These are phyloP conservation scores for Ceratonia siliqua DNA, from an alignment of 306 rosid genomes.

Conservation along the genomic window DNA sequence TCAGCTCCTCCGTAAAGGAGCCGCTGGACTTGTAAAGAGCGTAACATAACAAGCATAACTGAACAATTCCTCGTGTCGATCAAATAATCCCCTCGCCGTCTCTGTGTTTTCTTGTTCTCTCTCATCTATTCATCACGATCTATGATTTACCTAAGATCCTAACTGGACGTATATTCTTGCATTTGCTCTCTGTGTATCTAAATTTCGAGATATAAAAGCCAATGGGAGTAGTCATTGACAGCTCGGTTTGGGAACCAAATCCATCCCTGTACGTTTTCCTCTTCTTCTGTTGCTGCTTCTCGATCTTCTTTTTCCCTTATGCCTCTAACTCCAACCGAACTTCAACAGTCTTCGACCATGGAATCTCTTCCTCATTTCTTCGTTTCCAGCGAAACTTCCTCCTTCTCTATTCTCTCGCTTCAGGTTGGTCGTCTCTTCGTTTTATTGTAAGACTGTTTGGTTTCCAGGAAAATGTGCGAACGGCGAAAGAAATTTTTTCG, in stretches of 20 bases:
- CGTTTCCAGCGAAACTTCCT: constrained; percentile 79
- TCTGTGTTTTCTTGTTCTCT: background rate
- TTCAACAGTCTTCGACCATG: constrained; percentile 71
- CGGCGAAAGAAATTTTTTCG: background rate
- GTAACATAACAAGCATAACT: background rate
- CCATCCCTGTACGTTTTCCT: constrained; percentile 61
- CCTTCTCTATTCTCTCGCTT: constrained; percentile 68
- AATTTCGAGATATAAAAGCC: constrained; percentile 22
- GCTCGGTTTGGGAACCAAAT: constrained; percentile 80
- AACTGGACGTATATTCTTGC: constrained; percentile 11
- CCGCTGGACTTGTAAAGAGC: background rate
- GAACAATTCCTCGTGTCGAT: constrained; percentile 1
- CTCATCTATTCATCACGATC: constrained; percentile 30
- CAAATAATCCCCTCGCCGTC: constrained; percentile 4
- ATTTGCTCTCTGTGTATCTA: background rate
- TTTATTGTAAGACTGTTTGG: constrained; percentile 23
- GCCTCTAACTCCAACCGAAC: constrained; percentile 47
- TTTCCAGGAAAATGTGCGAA: constrained; percentile 40
- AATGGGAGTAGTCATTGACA: constrained; percentile 84
- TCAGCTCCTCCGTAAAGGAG: background rate
- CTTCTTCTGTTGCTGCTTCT: constrained; percentile 63
- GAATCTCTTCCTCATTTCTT: constrained; percentile 59
- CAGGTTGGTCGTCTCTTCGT: constrained; percentile 51
- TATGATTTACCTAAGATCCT: constrained; percentile 42
- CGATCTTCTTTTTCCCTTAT: constrained; percentile 60